Conservation (phyloP, 192 early-diverging fungal genomes). For the Coemansia sp. region DNA sequence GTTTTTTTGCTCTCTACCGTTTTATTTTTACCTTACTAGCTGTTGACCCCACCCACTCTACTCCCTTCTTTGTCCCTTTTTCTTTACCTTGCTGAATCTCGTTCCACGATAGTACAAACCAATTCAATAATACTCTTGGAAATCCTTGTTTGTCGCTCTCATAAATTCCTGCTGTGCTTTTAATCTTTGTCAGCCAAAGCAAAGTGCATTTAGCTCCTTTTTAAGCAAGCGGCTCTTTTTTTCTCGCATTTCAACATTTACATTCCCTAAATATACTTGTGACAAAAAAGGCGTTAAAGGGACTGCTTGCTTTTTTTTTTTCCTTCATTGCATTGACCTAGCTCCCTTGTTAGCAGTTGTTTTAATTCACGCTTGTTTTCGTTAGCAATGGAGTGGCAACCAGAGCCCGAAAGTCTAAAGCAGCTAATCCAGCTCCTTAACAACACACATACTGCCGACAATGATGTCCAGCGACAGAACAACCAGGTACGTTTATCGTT, state of each 20-base stretch:
- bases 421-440: slow-evolving; percentile 75
- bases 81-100: slow-evolving; percentile 7
- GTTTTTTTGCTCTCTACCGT: too few species aligned
- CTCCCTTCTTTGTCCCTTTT: not conserved
- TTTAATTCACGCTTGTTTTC: slow-evolving; percentile 8
- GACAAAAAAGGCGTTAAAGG: not conserved
- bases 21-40: too few species aligned
- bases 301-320: not conserved
- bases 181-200: not conserved
- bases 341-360: not conserved
- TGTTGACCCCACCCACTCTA: not conserved
- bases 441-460: slow-evolving; percentile 72
- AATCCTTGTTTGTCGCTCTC: not conserved
- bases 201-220: not conserved
- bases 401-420: slow-evolving; percentile 73
- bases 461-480: slow-evolving; percentile 67
- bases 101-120: not conserved
- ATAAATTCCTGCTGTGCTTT: not conserved
- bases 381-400: slow-evolving; percentile 66
- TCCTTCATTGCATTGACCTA: not conserved
- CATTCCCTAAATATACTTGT: not conserved
- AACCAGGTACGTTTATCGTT: slow-evolving; percentile 64
- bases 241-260: not conserved
- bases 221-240: not conserved
- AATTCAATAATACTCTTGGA: not conserved